phyloP scores from a whole-genome alignment of 768 basidiomycete species.

The Harrya chromipes region DNA sequence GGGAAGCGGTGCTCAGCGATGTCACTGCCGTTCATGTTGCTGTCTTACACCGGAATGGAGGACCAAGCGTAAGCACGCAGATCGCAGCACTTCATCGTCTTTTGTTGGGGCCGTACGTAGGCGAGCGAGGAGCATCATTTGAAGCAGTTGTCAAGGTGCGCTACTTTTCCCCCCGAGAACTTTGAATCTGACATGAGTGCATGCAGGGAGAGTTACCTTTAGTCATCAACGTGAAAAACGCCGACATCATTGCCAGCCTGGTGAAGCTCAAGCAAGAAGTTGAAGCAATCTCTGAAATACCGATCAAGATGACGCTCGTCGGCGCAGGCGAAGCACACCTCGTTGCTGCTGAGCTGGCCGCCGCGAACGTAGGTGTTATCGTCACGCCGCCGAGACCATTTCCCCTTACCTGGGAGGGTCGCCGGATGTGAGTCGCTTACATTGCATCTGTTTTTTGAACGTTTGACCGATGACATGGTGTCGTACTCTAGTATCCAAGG shows the following conservation, averaged over 20 bases:
- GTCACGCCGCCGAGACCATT: constrained; percentile 61
- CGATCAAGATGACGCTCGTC: constrained; percentile 46
- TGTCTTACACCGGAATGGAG: constrained; percentile 27
- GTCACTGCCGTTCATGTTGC: constrained; percentile 63
- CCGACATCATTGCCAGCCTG: constrained; percentile 73
- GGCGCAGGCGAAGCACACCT: constrained; percentile 57
- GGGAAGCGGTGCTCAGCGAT: constrained; percentile 63
- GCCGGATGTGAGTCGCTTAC: constrained; percentile 49
- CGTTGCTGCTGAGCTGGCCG: constrained; percentile 44
- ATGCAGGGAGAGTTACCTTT: constrained; percentile 56
- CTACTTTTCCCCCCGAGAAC: background rate
- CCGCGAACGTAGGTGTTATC: constrained; percentile 67
- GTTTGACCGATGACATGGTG: background rate
- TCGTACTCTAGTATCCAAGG: constrained; percentile 53
- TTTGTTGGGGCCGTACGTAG: constrained; percentile 34
- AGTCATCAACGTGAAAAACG: constrained; percentile 64
- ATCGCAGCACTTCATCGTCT: constrained; percentile 52
- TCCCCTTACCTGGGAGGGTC: constrained; percentile 63
- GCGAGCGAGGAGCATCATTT: constrained; percentile 32
- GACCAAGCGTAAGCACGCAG: constrained; percentile 59
- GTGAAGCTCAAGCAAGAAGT: constrained; percentile 57
- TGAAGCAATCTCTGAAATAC: constrained; percentile 33
- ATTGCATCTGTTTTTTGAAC: background rate
- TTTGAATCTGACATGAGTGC: constrained; percentile 7
- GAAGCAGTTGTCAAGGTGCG: constrained; percentile 35